Conservation (phyloP, 495 filamentous ascomycete genomes). For the Neurospora sp. region DNA sequence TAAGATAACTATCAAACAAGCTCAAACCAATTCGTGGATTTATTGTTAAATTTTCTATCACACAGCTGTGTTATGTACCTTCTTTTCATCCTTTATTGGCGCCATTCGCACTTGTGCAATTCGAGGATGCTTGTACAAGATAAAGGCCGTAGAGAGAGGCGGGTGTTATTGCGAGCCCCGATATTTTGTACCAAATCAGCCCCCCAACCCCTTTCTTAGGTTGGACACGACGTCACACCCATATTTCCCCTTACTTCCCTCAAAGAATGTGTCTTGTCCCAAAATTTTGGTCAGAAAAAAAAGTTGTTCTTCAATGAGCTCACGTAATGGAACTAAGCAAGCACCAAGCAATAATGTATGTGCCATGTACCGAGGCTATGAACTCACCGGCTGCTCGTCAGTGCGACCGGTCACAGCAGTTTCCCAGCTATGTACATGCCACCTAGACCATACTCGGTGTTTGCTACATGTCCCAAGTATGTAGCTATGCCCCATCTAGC, state of each 20-base stretch:
- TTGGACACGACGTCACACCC: neutral
- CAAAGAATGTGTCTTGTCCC: neutral
- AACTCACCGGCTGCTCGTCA: neutral
- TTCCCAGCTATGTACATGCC: neutral
- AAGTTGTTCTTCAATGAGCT: neutral
- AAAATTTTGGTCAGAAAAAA: neutral
- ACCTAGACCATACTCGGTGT: neutral
- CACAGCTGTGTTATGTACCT: neutral
- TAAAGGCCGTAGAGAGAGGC: neutral
- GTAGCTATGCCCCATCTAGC: neutral
- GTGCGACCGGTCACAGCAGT: neutral
- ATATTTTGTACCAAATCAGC: neutral
- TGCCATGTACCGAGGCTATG: neutral
- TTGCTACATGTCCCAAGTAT: neutral
- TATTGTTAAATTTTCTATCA: neutral
- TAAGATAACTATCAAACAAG: neutral
- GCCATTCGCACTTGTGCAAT: neutral
- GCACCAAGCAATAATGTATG: neutral
- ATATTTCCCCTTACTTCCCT: neutral
- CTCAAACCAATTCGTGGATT: neutral
- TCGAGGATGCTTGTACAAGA: neutral
- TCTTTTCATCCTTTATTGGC: neutral
- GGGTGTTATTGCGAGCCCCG: neutral
- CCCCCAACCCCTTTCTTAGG: too few species aligned
- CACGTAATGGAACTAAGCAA: neutral